These are phyloP conservation scores for Friedmanniomyces endolithicus DNA, from an alignment of 495 filamentous ascomycete genomes.

Conservation along the genomic window DNA sequence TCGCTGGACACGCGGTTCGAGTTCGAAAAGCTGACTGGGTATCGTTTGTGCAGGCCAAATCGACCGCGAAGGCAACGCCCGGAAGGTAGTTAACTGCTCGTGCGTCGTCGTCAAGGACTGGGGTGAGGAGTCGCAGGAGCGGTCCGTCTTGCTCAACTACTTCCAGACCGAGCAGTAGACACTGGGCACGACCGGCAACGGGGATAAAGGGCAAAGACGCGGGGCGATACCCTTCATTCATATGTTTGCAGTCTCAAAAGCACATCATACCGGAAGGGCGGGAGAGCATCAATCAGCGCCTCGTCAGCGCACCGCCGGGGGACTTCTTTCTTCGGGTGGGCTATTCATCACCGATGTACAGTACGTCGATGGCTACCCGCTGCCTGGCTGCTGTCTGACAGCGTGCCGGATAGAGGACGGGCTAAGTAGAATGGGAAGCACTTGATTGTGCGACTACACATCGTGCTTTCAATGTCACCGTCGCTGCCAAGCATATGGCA, in stretches of 20 bases:
- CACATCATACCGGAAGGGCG: background rate
- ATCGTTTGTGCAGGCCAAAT: slow-evolving; percentile 57
- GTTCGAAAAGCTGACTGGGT: slow-evolving; percentile 2
- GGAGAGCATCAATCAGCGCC: background rate
- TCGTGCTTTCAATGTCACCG: background rate
- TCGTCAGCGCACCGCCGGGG: background rate
- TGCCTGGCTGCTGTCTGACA: slow-evolving; percentile 2
- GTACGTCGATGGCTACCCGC: slow-evolving; percentile 1
- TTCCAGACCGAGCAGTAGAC: slow-evolving; percentile 79
- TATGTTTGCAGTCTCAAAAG: background rate
- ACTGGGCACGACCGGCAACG: background rate
- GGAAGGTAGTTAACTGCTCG: slow-evolving; percentile 99
- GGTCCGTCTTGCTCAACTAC: slow-evolving; percentile 96
- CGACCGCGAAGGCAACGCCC: slow-evolving; percentile 96
- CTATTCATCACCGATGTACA: background rate
- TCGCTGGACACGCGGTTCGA: background rate
- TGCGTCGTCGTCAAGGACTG: slow-evolving; percentile 98
- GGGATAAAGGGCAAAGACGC: background rate
- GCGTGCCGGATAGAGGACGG: background rate
- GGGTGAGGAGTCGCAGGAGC: slow-evolving; percentile 98
- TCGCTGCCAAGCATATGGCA: too few species aligned
- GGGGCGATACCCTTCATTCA: background rate
- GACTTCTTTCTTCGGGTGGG: background rate
- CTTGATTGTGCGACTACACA: background rate
- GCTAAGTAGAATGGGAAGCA: background rate